Evolutionary conservation across 2,329 filamentous ascomycete species (phyloP), one percentile per base, ranked within the genome.

Genomic region (Capronia epimyces): DNA sequence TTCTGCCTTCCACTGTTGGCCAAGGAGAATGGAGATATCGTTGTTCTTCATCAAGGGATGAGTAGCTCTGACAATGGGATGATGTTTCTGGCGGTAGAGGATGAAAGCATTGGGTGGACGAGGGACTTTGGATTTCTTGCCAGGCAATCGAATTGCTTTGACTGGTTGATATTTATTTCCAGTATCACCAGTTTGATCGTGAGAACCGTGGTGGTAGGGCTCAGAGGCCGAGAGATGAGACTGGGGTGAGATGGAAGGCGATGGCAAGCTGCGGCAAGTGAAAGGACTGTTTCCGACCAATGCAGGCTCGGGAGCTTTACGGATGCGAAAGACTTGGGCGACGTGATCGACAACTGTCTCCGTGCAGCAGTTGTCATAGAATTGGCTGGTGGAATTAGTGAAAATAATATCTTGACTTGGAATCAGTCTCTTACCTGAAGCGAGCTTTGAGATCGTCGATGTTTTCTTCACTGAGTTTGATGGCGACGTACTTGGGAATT

Each of bases 61-160:
- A 29, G 59, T 50, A n/a, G 63, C 66, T 47, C 69, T 71, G 40
- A 71, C 55, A 12, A 55, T 53, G 1, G 66, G 62, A 51, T 71
- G 67, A 46, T 70, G 64, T 39, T 70, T 62, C 56, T 71, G 64
- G 21, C 71, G 67, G 57, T 73, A 75, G 20, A 74, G 62, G 49
- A 74, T 73, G 61, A 73, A 74, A 3, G 69, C 67, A 61, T 74
- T 74, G 13, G 69, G 66, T 15, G 72, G 71, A n/a, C 72, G 69
- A 46, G 69, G 68, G 20, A 73, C 61, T 53, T 72, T 71, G 20
- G 56, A 29, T 25, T 62, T 40, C 49, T 65, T 68, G 37, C 39
- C 43, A 36, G 40, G 58, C 50, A 34, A 60, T 46, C 44, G 63
- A 60, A 53, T 3, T 21, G 22, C 5, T 61, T 60, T 15, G 63